Percentiles rank a stretch among this genome's conserved stretches.
Conservation (phyloP, 306 rosid species). For the Trifolium pratense region DNA sequence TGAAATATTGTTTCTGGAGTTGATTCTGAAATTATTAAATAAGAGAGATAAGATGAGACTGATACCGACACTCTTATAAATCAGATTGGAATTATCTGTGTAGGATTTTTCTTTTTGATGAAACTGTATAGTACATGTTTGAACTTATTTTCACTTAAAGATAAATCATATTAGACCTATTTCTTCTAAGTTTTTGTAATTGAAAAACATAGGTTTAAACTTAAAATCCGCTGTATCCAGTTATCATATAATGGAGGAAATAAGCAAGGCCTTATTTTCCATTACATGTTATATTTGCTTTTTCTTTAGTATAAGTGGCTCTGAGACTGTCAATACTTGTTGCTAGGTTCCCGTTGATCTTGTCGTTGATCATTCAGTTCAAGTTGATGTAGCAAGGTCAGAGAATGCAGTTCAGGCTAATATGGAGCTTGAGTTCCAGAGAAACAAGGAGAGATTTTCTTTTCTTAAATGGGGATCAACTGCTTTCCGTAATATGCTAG, state of each 20-base stretch:
- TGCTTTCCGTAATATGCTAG: slow-evolving; percentile 97
- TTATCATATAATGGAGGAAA: background rate
- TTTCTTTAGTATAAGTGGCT: slow-evolving; percentile 36
- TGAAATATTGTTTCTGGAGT: too few species aligned
- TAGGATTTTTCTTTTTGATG: background rate
- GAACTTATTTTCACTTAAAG: slow-evolving; percentile 1
- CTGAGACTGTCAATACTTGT: slow-evolving; percentile 15
- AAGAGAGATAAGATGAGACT: too few species aligned
- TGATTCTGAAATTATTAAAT: too few species aligned
- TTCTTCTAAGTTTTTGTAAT: background rate
- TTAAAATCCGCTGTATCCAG: background rate
- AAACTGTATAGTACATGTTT: background rate
- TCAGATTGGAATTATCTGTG: slow-evolving; percentile 29
- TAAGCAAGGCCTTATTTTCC: slow-evolving; percentile 3
- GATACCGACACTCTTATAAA: background rate
- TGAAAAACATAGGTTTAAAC: background rate
- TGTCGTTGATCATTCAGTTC: slow-evolving; percentile 97
- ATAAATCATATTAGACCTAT: background rate
- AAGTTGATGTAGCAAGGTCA: slow-evolving; percentile 91
- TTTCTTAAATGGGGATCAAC: slow-evolving; percentile 97
- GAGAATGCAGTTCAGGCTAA: slow-evolving; percentile 98
- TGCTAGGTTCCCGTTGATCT: slow-evolving; percentile 98
- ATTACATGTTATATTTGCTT: slow-evolving; percentile 34
- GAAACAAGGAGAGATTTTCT: slow-evolving; percentile 96
- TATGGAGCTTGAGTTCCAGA: slow-evolving; percentile 93